phyloP scores from a whole-genome alignment of 805 yeast genomes.

The Candida andamanensis region DNA sequence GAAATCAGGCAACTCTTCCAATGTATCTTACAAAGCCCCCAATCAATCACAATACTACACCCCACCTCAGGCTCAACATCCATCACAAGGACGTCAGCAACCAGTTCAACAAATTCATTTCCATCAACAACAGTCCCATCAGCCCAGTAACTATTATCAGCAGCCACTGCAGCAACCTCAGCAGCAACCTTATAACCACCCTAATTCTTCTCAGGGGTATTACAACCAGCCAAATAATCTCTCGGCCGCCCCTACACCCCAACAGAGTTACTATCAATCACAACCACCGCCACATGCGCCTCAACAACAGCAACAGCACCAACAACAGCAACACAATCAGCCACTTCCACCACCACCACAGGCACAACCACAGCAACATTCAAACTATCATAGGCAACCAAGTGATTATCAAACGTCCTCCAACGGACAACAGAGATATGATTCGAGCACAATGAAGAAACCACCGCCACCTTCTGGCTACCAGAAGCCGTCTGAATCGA shows the following conservation, averaged over 20 bases:
- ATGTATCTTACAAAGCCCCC: slow-evolving; percentile 12
- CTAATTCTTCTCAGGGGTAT: too few species aligned
- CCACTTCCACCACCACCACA: slow-evolving; percentile 6
- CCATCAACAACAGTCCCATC: slow-evolving; percentile 13
- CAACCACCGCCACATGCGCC: slow-evolving; percentile 6
- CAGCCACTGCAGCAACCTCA: slow-evolving; percentile 1
- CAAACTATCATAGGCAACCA: background rate
- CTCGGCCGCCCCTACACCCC: slow-evolving; percentile 6
- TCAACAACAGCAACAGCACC: slow-evolving; percentile 8
- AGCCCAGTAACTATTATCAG: slow-evolving; percentile 11
- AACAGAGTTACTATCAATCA: slow-evolving; percentile 11
- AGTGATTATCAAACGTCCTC: background rate
- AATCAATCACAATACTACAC: slow-evolving; percentile 8
- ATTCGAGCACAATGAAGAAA: slow-evolving; percentile 9
- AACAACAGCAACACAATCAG: slow-evolving; percentile 8
- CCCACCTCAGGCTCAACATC: slow-evolving; percentile 7
- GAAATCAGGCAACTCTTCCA: slow-evolving; percentile 8
- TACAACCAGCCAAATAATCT: background rate
- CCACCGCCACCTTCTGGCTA: slow-evolving; percentile 5
- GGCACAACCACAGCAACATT: background rate
- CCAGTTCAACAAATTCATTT: slow-evolving; percentile 8
- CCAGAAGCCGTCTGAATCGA: slow-evolving; percentile 14
- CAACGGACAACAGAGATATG: slow-evolving; percentile 9
- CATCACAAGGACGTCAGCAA: slow-evolving; percentile 5
- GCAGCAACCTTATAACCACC: slow-evolving; percentile 6